A percentile compares a stretch with the other conserved stretches of the same genome.
phyloP scores from a whole-genome alignment of 805 yeast genomes.

The Torulaspora microellipsoides region DNA sequence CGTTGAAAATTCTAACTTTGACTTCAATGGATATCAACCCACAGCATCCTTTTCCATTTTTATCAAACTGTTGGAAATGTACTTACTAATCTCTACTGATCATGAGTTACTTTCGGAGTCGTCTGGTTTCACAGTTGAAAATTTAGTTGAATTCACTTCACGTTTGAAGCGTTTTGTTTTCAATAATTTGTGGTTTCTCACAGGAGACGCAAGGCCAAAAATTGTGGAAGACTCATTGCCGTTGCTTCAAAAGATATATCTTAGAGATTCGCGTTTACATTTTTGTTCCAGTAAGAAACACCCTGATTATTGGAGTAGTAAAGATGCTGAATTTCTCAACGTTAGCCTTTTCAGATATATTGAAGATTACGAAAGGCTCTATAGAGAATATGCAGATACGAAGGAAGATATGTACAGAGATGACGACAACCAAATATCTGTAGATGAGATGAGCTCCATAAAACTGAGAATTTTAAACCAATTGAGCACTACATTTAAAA shows the following conservation, averaged over 20 bases:
- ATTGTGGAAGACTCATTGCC: slow-evolving; percentile 14
- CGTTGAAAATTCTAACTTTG: neutral
- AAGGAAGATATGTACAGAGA: slow-evolving; percentile 13
- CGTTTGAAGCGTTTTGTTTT: slow-evolving; percentile 23
- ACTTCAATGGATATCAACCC: slow-evolving; percentile 2
- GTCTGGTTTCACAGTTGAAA: slow-evolving; percentile 15
- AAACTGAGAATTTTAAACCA: slow-evolving; percentile 13
- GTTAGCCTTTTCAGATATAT: slow-evolving; percentile 21
- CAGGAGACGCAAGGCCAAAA: slow-evolving; percentile 2
- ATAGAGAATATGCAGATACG: slow-evolving; percentile 17
- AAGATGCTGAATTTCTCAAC: slow-evolving; percentile 23
- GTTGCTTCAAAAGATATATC: slow-evolving; percentile 25
- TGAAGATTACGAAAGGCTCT: slow-evolving; percentile 26
- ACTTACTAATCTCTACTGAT: slow-evolving; percentile 28
- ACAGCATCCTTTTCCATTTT: slow-evolving; percentile 15
- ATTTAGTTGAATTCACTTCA: slow-evolving; percentile 16
- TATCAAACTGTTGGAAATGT: slow-evolving; percentile 21
- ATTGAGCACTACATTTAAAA: slow-evolving; percentile 23
- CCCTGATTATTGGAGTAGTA: slow-evolving; percentile 22
- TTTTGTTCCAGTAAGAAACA: slow-evolving; percentile 17
- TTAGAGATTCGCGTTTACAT: slow-evolving; percentile 29
- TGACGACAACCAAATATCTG: slow-evolving; percentile 36
- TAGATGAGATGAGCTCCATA: slow-evolving; percentile 23
- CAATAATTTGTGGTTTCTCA: slow-evolving; percentile 18
- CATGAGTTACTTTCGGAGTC: slow-evolving; percentile 22